phyloP scores from a whole-genome alignment of 2,329 filamentous ascomycete species.

The Diplodia corticola region DNA sequence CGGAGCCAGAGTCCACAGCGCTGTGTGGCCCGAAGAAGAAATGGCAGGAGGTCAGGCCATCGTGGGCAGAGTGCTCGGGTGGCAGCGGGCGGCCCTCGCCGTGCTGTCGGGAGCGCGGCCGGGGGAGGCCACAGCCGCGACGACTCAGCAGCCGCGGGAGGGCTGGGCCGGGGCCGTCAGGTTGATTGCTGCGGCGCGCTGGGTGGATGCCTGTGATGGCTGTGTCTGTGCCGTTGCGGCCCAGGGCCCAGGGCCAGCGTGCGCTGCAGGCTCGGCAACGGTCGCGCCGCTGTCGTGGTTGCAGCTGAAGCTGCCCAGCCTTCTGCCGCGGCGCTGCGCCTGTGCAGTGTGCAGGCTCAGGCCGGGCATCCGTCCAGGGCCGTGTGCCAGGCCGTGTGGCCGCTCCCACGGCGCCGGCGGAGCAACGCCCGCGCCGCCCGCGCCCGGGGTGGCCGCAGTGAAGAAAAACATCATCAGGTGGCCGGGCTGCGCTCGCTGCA shows the following conservation, averaged over 20 bases:
- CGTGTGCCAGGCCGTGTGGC: no score
- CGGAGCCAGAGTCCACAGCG: not conserved
- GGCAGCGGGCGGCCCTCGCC: slow-evolving; percentile 17
- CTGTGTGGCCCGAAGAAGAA: not conserved
- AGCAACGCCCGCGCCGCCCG: not conserved
- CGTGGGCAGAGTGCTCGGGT: slow-evolving; percentile 13
- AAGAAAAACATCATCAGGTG: not conserved
- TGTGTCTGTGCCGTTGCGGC: slow-evolving; percentile 5
- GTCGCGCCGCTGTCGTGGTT: not conserved
- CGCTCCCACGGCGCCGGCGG: not conserved
- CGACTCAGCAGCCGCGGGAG: not conserved
- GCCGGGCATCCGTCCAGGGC: no score
- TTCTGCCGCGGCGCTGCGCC: not conserved
- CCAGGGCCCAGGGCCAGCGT: not conserved
- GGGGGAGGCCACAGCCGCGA: slow-evolving; percentile 5
- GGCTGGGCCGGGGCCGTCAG: not conserved
- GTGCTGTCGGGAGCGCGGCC: slow-evolving; percentile 7
- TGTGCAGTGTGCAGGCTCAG: no score
- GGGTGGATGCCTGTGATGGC: not conserved
- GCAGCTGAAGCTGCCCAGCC: not conserved
- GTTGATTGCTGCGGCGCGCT: slow-evolving; percentile 4
- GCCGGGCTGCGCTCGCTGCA: not conserved
- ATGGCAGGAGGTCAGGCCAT: slow-evolving; percentile 20
- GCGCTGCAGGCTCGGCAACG: slow-evolving; percentile 1
- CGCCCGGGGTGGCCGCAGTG: not conserved